Evolutionary conservation across 371 early-diverging fungal genomes (phyloP).

Genomic region (Mortierella sp.): DNA sequence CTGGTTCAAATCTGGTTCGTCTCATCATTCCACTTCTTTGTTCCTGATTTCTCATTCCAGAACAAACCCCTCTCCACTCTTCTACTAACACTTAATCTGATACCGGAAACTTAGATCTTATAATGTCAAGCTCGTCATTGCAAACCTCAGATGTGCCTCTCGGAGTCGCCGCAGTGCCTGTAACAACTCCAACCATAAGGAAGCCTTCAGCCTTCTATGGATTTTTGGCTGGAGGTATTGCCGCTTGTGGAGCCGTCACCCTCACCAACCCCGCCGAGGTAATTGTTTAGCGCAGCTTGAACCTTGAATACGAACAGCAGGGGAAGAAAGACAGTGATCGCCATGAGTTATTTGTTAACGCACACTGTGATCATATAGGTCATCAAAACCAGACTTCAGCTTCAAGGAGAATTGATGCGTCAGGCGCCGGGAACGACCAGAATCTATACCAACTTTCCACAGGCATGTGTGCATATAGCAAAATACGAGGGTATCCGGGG

Average conservation of each 20-base stretch:
- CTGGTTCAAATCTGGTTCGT: no score
- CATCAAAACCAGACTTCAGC: conserved; percentile 95
- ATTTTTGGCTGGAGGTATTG: conserved; percentile 83
- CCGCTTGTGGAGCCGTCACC: conserved; percentile 93
- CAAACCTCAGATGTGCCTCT: conserved; percentile 15
- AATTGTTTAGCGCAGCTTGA: conserved; percentile 7
- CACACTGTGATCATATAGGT: conserved; percentile 66
- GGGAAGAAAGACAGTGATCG: neutral
- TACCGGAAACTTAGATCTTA: neutral
- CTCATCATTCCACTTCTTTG: neutral
- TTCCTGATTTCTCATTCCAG: neutral
- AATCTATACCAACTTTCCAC: conserved; percentile 84
- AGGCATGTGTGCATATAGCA: conserved; percentile 83
- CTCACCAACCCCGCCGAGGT: conserved; percentile 96
- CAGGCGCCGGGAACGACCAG: conserved; percentile 60
- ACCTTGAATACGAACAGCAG: neutral
- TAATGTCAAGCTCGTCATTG: conserved; percentile 27
- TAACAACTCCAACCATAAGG: conserved; percentile 12
- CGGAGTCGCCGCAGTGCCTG: conserved; percentile 1
- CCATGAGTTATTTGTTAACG: neutral
- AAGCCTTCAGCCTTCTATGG: conserved; percentile 57
- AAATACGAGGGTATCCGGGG: conserved; percentile 89
- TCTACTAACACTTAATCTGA: neutral
- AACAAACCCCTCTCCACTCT: neutral
- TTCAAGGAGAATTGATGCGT: conserved; percentile 90